Evolutionary conservation across 495 filamentous ascomycete genomes (phyloP).

Genomic region (Podospora comata): DNA sequence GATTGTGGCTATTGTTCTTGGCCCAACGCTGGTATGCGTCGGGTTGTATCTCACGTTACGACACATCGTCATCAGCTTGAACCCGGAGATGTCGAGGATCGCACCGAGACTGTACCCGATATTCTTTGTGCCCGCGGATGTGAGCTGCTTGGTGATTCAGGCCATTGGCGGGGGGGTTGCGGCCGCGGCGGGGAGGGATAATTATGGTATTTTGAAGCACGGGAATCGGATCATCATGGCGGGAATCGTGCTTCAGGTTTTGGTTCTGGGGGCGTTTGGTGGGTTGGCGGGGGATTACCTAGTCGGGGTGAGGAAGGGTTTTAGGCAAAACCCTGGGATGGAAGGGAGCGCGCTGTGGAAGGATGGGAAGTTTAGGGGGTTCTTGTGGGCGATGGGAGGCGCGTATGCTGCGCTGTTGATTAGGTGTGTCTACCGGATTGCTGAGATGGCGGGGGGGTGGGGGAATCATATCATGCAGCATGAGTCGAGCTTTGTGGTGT

Average conservation of each 20-base stretch:
- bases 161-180: slow-evolving; percentile 64
- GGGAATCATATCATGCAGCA: slow-evolving; percentile 64
- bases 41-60: slow-evolving; percentile 66
- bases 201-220: slow-evolving; percentile 32
- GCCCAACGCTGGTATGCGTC: slow-evolving; percentile 62
- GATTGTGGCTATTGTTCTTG: slow-evolving; percentile 64
- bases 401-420: slow-evolving; percentile 62
- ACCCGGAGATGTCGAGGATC: slow-evolving; percentile 52
- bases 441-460: slow-evolving; percentile 68
- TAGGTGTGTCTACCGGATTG: slow-evolving; percentile 66
- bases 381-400: slow-evolving; percentile 49
- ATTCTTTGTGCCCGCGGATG: slow-evolving; percentile 64
- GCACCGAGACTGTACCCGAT: slow-evolving; percentile 58
- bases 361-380: slow-evolving; percentile 48
- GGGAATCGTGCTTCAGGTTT: slow-evolving; percentile 67
- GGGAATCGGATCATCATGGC: slow-evolving; percentile 68
- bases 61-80: slow-evolving; percentile 54
- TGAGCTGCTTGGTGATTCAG: slow-evolving; percentile 61
- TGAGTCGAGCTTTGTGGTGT: slow-evolving; percentile 58
- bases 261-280: slow-evolving; percentile 58
- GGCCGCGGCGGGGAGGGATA: slow-evolving; percentile 44
- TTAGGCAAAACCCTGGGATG: slow-evolving; percentile 20
- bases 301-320: slow-evolving; percentile 35
- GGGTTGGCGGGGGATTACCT: slow-evolving; percentile 48
- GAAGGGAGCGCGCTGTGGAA: slow-evolving; percentile 32